These are phyloP conservation scores for Fusarium domesticum DNA, from an alignment of 2,329 filamentous ascomycete genomes.

Conservation along the genomic window DNA sequence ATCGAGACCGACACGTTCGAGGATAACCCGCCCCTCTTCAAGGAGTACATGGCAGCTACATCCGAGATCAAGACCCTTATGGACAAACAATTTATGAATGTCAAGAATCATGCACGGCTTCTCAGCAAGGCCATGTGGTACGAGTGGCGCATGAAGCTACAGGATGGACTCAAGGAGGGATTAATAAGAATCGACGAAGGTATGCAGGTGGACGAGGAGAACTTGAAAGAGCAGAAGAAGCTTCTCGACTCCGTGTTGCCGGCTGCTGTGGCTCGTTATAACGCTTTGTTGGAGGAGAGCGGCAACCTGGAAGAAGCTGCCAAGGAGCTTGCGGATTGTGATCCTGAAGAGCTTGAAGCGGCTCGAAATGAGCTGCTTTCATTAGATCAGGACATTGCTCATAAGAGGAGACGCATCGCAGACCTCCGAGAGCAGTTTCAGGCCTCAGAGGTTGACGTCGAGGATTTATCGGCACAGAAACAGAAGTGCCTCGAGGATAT, in stretches of 20 bases:
- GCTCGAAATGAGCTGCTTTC: conserved; percentile 66
- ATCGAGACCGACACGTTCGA: conserved; percentile 86
- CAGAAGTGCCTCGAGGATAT: conserved; percentile 70
- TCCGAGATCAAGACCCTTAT: conserved; percentile 81
- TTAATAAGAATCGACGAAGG: conserved; percentile 71
- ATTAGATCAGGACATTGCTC: conserved; percentile 65
- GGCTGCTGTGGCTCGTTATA: conserved; percentile 56
- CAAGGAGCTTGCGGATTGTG: conserved; percentile 72
- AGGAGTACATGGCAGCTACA: conserved; percentile 83
- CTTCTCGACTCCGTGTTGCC: conserved; percentile 69
- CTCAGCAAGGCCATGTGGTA: conserved; percentile 98
- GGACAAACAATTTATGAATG: conserved; percentile 96
- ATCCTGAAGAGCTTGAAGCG: conserved; percentile 72
- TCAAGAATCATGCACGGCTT: conserved; percentile 87
- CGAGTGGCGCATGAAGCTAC: conserved; percentile 89
- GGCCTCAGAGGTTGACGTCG: conserved; percentile 63
- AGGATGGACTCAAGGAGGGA: conserved; percentile 75
- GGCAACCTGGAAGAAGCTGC: conserved; percentile 68
- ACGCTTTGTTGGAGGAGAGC: conserved; percentile 60
- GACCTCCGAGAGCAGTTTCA: conserved; percentile 64
- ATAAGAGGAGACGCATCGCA: conserved; percentile 65
- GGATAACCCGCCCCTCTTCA: conserved; percentile 88
- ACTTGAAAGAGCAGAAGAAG: conserved; percentile 65
- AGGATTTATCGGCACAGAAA: conserved; percentile 63
- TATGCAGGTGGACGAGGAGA: conserved; percentile 69